Evolutionary conservation across 2,329 filamentous ascomycete genomes (phyloP), one percentile per base, ranked within the genome.

Genomic region (Thielaviopsis punctulata): DNA sequence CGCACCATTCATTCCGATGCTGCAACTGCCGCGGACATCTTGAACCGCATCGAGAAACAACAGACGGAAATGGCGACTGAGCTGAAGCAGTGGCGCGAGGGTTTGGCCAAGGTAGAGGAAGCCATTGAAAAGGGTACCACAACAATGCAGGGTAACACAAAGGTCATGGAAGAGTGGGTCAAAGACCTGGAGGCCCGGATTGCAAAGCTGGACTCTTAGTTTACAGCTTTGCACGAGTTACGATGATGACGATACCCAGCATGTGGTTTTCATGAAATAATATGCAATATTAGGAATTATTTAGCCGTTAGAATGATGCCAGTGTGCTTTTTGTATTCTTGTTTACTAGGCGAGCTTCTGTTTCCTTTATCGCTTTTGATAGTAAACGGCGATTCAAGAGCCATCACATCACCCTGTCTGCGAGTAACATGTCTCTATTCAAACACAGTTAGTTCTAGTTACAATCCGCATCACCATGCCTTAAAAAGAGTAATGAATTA

Each of bases 141-240:
- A 24, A 75, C 79, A 3, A 83, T 93, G 70, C 77, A 77, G 58
- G 77, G 74, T 49, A 98, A 98, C 65, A 80, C 89, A 65, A 80
- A 83, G 60, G 75, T 84, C n/a, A 82, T 96, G 56, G 84, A 90
- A 58, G 79, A 78, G 41, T 95, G 89, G 87, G 86, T 96, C 4
- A 86, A 84, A 65, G 86, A 84, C 53, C 67, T 98, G 52, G 90
- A 96, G 68, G 76, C 72, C 60, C 83, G 85, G 65, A 73, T 95
- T 64, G 74, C 74, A 55, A 74, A 73, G 59, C 64, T 53, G 25
- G 52, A 50, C 13, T 27, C 23, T 52, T 51, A 48, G 21, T 19
- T 39, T 36, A 18, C n/a, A 12, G 24, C 19, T 48, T 48, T 33
- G 45, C 23, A 23, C 24, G 3, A 2, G 8, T 19, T 24, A 48